Evolutionary conservation across 2,329 filamentous ascomycete genomes (phyloP).

Genomic region (Cladorrhinum sp.): DNA sequence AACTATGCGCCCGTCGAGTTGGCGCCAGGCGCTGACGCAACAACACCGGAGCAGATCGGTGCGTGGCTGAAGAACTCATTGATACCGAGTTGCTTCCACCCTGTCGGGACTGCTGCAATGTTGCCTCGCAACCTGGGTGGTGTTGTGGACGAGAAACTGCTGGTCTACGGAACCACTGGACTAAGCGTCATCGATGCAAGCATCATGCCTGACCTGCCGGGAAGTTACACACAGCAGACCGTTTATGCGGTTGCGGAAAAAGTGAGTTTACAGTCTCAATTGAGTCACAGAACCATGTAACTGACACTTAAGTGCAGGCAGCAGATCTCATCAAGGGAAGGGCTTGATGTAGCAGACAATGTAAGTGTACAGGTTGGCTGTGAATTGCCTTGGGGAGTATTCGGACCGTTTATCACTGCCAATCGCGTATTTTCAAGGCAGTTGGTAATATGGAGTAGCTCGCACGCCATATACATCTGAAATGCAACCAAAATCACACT

Average conservation of each 20-base stretch:
- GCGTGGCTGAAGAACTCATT: constrained; percentile 16
- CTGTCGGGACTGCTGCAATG: constrained; percentile 44
- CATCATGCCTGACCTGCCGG: constrained; percentile 39
- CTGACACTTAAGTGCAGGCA: constrained; percentile 11
- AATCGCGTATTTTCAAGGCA: too few species aligned
- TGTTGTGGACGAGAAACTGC: constrained; percentile 41
- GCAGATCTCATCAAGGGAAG: constrained; percentile 21
- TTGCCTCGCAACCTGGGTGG: constrained; percentile 41
- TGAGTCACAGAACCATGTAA: too few species aligned
- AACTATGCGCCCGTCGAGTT: constrained; percentile 36
- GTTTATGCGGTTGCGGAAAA: constrained; percentile 31
- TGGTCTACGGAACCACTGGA: constrained; percentile 43
- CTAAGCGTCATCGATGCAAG: constrained; percentile 46
- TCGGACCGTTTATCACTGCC: too few species aligned
- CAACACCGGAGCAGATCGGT: too few species aligned
- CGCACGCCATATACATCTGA: too few species aligned
- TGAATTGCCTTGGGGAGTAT: too few species aligned
- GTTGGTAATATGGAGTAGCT: too few species aligned
- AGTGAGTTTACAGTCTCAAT: constrained; percentile 15
- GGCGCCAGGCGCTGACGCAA: constrained; percentile 27
- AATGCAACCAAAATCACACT: too few species aligned
- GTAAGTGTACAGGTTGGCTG: too few species aligned
- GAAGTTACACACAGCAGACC: constrained; percentile 28
- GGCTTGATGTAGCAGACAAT: too few species aligned
- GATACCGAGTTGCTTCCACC: constrained; percentile 36